Evolutionary conservation across 2,329 filamentous ascomycete species (phyloP), one percentile per base, ranked within the genome.

Genomic region (Aureobasidium sp.): DNA sequence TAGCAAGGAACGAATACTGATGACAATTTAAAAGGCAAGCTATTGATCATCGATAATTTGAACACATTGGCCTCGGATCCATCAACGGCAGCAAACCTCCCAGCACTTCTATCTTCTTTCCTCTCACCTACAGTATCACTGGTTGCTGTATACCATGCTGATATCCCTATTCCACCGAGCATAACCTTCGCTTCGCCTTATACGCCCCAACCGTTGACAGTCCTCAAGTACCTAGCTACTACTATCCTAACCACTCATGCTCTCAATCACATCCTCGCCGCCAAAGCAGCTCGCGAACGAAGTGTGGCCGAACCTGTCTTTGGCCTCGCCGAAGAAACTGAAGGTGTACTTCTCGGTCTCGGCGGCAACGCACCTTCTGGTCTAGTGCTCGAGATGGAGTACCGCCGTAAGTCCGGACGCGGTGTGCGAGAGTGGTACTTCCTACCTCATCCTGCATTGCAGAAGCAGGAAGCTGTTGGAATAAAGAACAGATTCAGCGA

Each of bases 151-250:
- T 96, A 95, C 73, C 94, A 97, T 77, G 79, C 82, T 58, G 93
- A 97, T 74, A 81, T 93, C 4, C 88, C 90, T 1, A 74, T 85
- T 68, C 77, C 60, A 17, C 66, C 72, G 15, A 27, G 61, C n/a
- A 66, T 72, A 29, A 27, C 49, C 11, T 27, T 42, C 14, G 66
- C 69, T 17, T 50, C 73, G 71, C 33, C 74, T 62, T 86, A 90
- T 74, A 77, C 83, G 19, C 90, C 91, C 0, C 77, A 84, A 31
- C 85, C 91, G 0, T 79, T 95, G 14, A 85, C 85, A 1, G 77
- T 91, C 0, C 79, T 97, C 24, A 83, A 82, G 49, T 95, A 95
- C 74, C 85, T 97, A 62, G 90, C 92, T n/a, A 99, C 94, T 3
- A 87, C 91, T 3, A 83, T 97, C 59, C 81, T 97, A 63, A 85